These are phyloP conservation scores for Candida dendrica DNA, from an alignment of 805 yeast species.

Conservation along the genomic window DNA sequence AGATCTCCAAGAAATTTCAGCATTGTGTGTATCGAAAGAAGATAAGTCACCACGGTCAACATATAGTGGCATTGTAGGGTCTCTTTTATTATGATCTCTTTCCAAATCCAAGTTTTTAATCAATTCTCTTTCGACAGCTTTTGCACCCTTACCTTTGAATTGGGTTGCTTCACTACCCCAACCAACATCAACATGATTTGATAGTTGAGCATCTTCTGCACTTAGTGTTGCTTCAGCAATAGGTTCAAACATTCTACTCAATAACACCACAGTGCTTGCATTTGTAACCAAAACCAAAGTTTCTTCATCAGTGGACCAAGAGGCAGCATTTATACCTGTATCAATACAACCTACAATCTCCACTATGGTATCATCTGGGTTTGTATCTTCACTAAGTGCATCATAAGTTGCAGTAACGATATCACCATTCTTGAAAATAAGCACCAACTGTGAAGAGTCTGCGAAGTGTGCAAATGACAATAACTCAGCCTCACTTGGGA, in stretches of 20 bases:
- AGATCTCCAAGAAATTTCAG: conserved; percentile 84
- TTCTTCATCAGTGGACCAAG: conserved; percentile 93
- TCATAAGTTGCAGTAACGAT: conserved; percentile 61
- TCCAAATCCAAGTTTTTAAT: conserved; percentile 53
- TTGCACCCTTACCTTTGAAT: conserved; percentile 89
- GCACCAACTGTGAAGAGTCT: conserved; percentile 57
- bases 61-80: conserved; percentile 79
- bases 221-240: conserved; percentile 56
- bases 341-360: conserved; percentile 85
- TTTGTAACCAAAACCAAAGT: conserved; percentile 61
- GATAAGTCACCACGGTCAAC: conserved; percentile 65
- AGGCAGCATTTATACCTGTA: conserved; percentile 60
- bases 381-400: conserved; percentile 26
- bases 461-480: conserved; percentile 61
- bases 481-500: conserved; percentile 42
- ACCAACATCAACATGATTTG: conserved; percentile 90
- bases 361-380: conserved; percentile 44
- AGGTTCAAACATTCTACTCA: conserved; percentile 76
- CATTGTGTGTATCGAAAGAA: conserved; percentile 40
- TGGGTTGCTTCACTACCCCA: conserved; percentile 99
- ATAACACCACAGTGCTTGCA: conserved; percentile 51
- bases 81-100: conserved; percentile 60
- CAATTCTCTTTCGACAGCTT: conserved; percentile 61
- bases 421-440: conserved; percentile 72
- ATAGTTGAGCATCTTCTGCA: conserved; percentile 54